Percentiles rank a stretch among this genome's conserved stretches.
Conservation (phyloP, 306 rosid species). For the Medicago ruthenica region DNA sequence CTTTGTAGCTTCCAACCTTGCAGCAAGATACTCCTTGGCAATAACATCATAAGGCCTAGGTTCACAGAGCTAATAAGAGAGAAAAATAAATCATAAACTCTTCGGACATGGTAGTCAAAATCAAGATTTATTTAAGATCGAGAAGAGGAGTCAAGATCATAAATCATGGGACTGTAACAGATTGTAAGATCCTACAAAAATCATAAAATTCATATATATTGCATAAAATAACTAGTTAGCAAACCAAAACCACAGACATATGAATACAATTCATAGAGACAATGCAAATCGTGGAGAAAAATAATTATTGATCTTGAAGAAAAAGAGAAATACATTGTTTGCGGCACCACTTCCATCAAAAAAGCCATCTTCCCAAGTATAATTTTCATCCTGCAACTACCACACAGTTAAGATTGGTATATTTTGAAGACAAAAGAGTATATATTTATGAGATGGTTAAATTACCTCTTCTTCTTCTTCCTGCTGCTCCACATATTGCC, state of each 20-base stretch:
- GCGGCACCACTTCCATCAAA: constrained; percentile 44
- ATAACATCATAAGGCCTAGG: constrained; percentile 80
- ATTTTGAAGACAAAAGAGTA: not conserved
- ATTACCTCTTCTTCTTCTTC: constrained; percentile 68
- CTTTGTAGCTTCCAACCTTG: constrained; percentile 78
- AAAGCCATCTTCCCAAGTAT: constrained; percentile 78
- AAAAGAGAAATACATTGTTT: constrained; percentile 58
- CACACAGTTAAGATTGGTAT: constrained; percentile 25
- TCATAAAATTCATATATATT: not conserved
- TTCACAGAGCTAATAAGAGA: constrained; percentile 54
- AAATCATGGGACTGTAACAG: not conserved
- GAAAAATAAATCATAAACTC: constrained; percentile 37
- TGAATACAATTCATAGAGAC: constrained; percentile 23
- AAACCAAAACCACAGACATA: not conserved
- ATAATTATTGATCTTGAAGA: constrained; percentile 25
- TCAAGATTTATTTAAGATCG: no score
- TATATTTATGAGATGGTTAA: not conserved
- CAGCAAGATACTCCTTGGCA: constrained; percentile 78
- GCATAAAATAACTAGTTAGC: no score
- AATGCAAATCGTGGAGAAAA: constrained; percentile 12
- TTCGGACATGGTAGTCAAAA: constrained; percentile 2
- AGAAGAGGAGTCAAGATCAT: not conserved
- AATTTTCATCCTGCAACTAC: constrained; percentile 64
- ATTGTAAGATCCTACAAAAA: not conserved
- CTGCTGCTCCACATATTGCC: constrained; percentile 79